Base-by-base conservation (phyloP, 495 filamentous ascomycete species). In the Hypoxylon perforatum region DNA sequence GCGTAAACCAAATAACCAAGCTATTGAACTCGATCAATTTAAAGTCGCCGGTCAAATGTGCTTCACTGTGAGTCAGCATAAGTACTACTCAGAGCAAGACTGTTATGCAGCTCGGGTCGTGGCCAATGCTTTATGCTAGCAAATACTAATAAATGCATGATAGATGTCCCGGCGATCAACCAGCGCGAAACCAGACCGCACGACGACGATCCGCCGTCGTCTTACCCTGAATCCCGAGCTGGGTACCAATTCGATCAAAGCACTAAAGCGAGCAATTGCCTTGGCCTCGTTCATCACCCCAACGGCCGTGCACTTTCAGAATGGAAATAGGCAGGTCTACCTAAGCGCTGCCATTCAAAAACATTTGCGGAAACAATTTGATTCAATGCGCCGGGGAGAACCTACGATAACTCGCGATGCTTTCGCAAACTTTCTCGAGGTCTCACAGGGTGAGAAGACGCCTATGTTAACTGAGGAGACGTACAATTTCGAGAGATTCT, bases 401-500 rank as follows among this genome's bases (percentile, higher is more conserved):
- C 47, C 41, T 46, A 45, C 52, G 9, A 47, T 84, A 17, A 70
- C 77, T 4, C 71, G 73, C 12, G 66, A 73, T 8, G 69, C 70
- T 14, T 74, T 83, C 59, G 55, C 60, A 3, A 52, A 59, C 28
- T 84, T 83, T 55, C 63, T 84, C 36, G 74, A 65, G 23, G 48
- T 50, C 2, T 73, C 65, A 7, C 81, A 84, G 57, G 76, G 78
- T 11, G 74, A 81, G 25, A 48, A 55, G 11, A 39, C 30, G 2
- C 36, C 63, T n/a, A 39, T 63, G 11, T 60, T 75, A 30, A 65
- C 72, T 6, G 52, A 67, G 28, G 74, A 79, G 2, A 58, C 42
- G 12, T 81, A 80, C 68, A 68, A 38, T 9, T 79, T 82, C n/a
- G 65, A 72, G 10, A 68, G 79, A 19, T 84, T 84, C 57, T 75